Base-by-base conservation (phyloP, 2,329 filamentous ascomycete genomes). In the Pezicula neosporulosa region DNA sequence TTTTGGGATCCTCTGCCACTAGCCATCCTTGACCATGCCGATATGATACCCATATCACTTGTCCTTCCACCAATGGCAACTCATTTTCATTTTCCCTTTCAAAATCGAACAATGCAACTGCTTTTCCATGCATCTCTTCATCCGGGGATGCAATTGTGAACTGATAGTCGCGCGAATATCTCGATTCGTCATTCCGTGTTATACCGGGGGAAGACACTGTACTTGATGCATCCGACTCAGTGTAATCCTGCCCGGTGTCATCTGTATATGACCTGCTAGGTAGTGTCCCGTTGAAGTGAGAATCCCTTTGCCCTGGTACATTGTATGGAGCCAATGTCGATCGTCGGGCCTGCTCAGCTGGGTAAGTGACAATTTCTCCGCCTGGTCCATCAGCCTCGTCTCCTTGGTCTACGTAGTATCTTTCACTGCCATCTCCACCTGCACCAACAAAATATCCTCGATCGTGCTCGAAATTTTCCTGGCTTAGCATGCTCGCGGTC, bases 101-200 rank as follows among this genome's bases (percentile, higher is more conserved):
- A 71, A 99, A 99, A 67, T 97, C 92, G 67, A 96, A 99, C 19
- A 99, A 77, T 6, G 94, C 94, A 27, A 99, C 90, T 10, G 91
- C 92, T 67, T 96, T 96, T 45, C 94, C 94, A 65, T 97, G 92
- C 82, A 97, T 97, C 69, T 97, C 91, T 71, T 97, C 93, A 68
- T 97, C 94, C 5, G 92, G 91, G 13, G 90, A 95, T 15, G 90
- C 93, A 61, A 96, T 96, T 16, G 90, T 95, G 68, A 97, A 96
- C 62, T 95, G 89, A 68, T 96, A 97, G 69, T 96, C 90, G 59
- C 89, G 84, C 43, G 90, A 95, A 70, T 92, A 96, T 62, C 91
- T 83, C 50, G 86, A 89, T 66, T 90, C 81, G 64, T 91, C 86
- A 60, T 83, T 81, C 52, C 80, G 75, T 51, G 72, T 75, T 55